A percentile compares a stretch with the other conserved stretches of the same genome.
Evolutionary conservation across 768 basidiomycete genomes (phyloP).

Genomic region (Tylopilus subfusipes): DNA sequence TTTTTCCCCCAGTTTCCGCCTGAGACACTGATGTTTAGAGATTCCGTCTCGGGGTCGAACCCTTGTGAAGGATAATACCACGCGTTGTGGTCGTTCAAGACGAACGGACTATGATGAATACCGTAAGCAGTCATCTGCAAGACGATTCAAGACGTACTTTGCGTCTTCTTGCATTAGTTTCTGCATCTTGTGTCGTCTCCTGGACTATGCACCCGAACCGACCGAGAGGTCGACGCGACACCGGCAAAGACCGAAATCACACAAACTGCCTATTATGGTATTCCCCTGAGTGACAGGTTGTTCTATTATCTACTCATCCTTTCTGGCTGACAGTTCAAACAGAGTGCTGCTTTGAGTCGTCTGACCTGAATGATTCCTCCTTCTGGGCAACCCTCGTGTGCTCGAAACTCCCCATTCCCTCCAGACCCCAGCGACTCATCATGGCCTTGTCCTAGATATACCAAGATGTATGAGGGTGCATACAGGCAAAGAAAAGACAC

Average conservation of each 20-base stretch:
- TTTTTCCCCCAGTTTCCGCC: conserved; percentile 87
- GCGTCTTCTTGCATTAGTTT: conserved; percentile 31
- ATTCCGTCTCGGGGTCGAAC: conserved; percentile 61
- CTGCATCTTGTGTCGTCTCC: conserved; percentile 18
- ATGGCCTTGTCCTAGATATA: conserved; percentile 76
- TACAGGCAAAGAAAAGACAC: background rate
- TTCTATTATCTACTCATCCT: background rate
- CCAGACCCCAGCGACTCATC: conserved; percentile 90
- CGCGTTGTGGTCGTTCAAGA: conserved; percentile 67
- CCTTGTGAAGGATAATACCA: conserved; percentile 88
- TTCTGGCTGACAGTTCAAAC: background rate
- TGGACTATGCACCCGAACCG: no score
- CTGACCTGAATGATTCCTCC: conserved; percentile 36
- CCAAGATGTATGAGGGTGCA: background rate
- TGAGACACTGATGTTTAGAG: conserved; percentile 44
- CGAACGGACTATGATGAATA: conserved; percentile 34
- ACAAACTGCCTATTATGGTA: background rate
- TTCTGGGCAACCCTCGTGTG: conserved; percentile 57
- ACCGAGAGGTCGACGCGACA: conserved; percentile 1
- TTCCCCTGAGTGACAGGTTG: background rate
- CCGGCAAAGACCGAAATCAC: conserved; percentile 25
- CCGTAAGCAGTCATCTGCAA: conserved; percentile 6
- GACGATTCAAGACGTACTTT: conserved; percentile 20
- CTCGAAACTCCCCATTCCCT: conserved; percentile 90
- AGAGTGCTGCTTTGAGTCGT: conserved; percentile 1